phyloP scores from a whole-genome alignment of 2,329 filamentous ascomycete species.

The Neonectria coccinea region DNA sequence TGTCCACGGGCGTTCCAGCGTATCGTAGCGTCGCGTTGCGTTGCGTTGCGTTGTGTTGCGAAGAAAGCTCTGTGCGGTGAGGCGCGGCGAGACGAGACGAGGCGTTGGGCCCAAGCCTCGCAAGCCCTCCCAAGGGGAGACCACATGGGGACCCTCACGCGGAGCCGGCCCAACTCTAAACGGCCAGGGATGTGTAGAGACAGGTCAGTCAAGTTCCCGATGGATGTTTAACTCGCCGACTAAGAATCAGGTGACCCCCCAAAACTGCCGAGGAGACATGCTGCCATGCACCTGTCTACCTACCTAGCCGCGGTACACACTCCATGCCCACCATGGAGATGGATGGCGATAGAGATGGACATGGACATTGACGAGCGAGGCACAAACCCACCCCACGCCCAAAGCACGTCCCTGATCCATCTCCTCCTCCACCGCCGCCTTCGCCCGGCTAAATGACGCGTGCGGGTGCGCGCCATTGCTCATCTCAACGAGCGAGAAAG shows the following conservation, averaged over 20 bases:
- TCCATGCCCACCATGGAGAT: too few species aligned
- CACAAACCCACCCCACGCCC: not conserved
- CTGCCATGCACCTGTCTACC: not conserved
- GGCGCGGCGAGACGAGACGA: slow-evolving; percentile 9
- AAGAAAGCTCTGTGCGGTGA: slow-evolving; percentile 30
- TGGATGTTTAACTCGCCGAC: slow-evolving; percentile 15
- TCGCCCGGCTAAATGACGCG: slow-evolving; percentile 40
- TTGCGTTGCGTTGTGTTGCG: slow-evolving; percentile 12
- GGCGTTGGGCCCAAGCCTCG: not conserved
- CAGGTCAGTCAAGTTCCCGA: slow-evolving; percentile 28
- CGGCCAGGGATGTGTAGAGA: slow-evolving; percentile 22
- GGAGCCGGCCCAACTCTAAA: slow-evolving; percentile 43
- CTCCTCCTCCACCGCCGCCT: slow-evolving; percentile 18
- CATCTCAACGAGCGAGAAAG: slow-evolving; percentile 36
- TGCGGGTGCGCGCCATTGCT: slow-evolving; percentile 41
- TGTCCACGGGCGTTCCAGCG: not conserved
- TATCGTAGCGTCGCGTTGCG: slow-evolving; percentile 10
- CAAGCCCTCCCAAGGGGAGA: slow-evolving; percentile 8
- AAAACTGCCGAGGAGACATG: slow-evolving; percentile 21
- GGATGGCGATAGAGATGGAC: too few species aligned
- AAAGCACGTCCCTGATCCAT: not conserved
- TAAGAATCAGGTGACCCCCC: slow-evolving; percentile 19
- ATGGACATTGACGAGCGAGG: too few species aligned
- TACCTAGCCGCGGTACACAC: too few species aligned
- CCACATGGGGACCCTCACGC: slow-evolving; percentile 25